Base-by-base conservation (phyloP, 148 eudicot genomes). In the Fagopyrum esculentum region DNA sequence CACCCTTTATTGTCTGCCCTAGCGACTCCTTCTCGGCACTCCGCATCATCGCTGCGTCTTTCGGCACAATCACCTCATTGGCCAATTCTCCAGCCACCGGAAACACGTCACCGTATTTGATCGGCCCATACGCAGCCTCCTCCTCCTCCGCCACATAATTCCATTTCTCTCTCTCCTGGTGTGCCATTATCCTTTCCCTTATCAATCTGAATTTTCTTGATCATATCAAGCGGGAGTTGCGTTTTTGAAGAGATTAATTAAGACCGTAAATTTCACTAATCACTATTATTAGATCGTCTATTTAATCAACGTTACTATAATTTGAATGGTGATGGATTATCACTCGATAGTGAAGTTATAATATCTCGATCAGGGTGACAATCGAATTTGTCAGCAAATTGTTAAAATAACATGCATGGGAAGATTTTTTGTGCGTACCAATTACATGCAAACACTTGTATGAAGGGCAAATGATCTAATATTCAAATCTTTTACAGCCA, bases 31-130 rank as follows among this genome's bases (percentile, higher is more conserved):
- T 81, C 78, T 91, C 91, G 3, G 91, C 91, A 0, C 86, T 57
- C 73, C 86, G 93, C 90, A 86, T 84, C 60, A 80, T 79, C n/a
- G 87, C 87, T 0, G 90, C 90, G 75, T 89, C 97, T 26, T 78
- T 73, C 1, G 86, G 89, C 0, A 84, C 76, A 1, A 89, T 77
- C 35, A 86, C 83, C 40, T 82, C 40, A 30, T 83, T 69, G 1
- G 85, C 92, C 1, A 89, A 57, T 1, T 83, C 90, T 1, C 83
- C 77, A 35, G 87, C 86, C 6, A 40, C 9, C 48, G 71, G 71
- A 40, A 87, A 90, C 1, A 90, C 82, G 63, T 90, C 95, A 6
- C 90, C 86, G 73, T 88, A 90, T 48, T 76, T 88, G 46, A 90
- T 74, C 40, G 88, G 69, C 35, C 35, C 75, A 6, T 73, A 47